A percentile compares a stretch with the other conserved stretches of the same genome.
phyloP scores from a whole-genome alignment of 345 rosid species.

The Eucalyptus pumila region DNA sequence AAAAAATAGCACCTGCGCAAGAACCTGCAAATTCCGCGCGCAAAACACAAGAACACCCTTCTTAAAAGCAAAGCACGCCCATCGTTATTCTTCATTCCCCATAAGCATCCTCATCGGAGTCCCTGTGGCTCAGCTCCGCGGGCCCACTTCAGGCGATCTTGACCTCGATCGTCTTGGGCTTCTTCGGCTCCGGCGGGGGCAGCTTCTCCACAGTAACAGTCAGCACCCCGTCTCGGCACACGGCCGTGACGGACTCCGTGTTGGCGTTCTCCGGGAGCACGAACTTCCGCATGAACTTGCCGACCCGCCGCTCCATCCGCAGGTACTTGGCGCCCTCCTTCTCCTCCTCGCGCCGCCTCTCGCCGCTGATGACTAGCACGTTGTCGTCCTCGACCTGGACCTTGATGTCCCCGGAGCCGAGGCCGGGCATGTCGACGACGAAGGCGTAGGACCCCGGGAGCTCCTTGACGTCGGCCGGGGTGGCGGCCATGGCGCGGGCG shows the following conservation, averaged over 20 bases:
- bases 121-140: fast-evolving
- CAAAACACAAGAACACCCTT: background rate
- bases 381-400: conserved; percentile 76
- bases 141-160: conserved; percentile 30
- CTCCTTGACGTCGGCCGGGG: conserved; percentile 75
- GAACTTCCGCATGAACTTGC: conserved; percentile 75
- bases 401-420: conserved; percentile 50
- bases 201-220: conserved; percentile 59
- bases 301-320: conserved; percentile 75
- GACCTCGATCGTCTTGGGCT: conserved; percentile 56
- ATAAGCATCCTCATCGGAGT: background rate
- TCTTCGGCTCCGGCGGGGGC: conserved; percentile 86
- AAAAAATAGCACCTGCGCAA: background rate
- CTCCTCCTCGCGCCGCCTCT: conserved; percentile 44
- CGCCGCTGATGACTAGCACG: conserved; percentile 54
- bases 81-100: background rate
- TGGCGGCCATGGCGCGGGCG: conserved; percentile 74
- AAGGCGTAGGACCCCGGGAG: conserved; percentile 34
- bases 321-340: conserved; percentile 48
- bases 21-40: background rate
- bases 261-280: conserved; percentile 62
- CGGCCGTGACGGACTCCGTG: conserved; percentile 42
- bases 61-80: background rate
- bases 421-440: conserved; percentile 77
- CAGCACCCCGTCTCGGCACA: conserved; percentile 65